Conservation (phyloP, 2,329 filamentous ascomycete species). For the Leptographium flavum region DNA sequence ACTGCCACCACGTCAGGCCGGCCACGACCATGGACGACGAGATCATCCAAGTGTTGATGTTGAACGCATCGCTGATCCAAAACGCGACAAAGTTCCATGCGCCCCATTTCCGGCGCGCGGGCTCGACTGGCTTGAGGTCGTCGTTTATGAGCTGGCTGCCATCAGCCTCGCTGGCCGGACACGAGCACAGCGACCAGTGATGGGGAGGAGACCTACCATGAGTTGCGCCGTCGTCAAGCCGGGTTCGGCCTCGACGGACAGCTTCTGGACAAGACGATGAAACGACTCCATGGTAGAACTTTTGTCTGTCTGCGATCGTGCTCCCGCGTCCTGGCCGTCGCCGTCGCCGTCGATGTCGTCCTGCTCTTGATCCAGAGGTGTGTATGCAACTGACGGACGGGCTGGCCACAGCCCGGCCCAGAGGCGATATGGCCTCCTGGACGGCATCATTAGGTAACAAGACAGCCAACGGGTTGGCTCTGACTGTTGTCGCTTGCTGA, state of each 20-base stretch:
- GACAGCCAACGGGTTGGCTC: too few relatives aligned
- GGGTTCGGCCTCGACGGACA: slow-evolving; percentile 61
- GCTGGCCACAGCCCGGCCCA: too few relatives aligned
- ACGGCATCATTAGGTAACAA: too few relatives aligned
- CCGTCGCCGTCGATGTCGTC: too few relatives aligned
- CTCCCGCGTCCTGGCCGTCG: too few relatives aligned
- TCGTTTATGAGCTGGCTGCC: slow-evolving; percentile 56
- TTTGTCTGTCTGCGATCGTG: too few relatives aligned
- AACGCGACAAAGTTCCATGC: slow-evolving; percentile 81
- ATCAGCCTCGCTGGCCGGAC: background rate
- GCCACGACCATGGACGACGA: slow-evolving; percentile 65
- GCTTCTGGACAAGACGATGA: slow-evolving; percentile 32
- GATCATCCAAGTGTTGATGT: slow-evolving; percentile 93
- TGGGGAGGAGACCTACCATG: slow-evolving; percentile 47
- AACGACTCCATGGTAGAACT: too few relatives aligned
- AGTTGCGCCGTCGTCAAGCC: slow-evolving; percentile 67
- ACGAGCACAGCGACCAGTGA: too few relatives aligned
- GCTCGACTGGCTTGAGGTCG: slow-evolving; percentile 71
- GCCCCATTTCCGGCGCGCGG: slow-evolving; percentile 67
- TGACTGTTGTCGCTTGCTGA: too few relatives aligned
- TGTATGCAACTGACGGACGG: too few relatives aligned
- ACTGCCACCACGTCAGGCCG: slow-evolving; percentile 83
- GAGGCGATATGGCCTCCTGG: too few relatives aligned
- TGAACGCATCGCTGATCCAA: slow-evolving; percentile 75
- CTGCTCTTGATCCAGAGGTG: too few relatives aligned